Evolutionary conservation across 2,329 filamentous ascomycete genomes (phyloP), one percentile per base, ranked within the genome.

Genomic region (Trichoderma semiorbis): DNA sequence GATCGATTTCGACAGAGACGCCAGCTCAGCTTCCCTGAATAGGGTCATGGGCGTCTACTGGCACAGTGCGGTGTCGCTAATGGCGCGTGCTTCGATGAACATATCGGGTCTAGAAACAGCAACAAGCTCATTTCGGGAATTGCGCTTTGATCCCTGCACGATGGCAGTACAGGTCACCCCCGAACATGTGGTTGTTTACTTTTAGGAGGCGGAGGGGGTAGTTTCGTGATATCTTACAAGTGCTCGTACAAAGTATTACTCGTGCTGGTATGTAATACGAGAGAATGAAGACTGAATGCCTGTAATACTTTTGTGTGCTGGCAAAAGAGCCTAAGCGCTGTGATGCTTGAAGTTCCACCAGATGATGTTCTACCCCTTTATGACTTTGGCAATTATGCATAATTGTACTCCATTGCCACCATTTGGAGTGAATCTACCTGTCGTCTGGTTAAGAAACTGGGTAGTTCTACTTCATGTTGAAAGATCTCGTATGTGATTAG

Each of bases 111-210:
- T 66, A 39, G 50, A n/a, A 43, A 30, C n/a, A 67, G 64, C 50
- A 58, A 43, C 64, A 58, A 58, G 50, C 64, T 67, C 64, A 67
- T 67, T 67, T 67, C 64, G 64, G 50, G 64, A 32, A 32, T 53
- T 57, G 55, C 53, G n/a, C 34, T 53, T 26, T 43, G 53, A 57
- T 58, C 64, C 64, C 53, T 57, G 61, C 39, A 43, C n/a, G 32
- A n/a, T 34, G 21, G 58, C 58, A 50, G 43, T 50, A 50, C 43
- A 50, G n/a, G 43, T 50, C 18, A 21, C 43, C 55, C 55, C 55
- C 55, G 55, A 34, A 32, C 55, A 60, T 64, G 61, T n/a, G 63
- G 21, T 36, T 57, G 63, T 57, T 53, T 55, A 66, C 30, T 28
- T 65, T 65, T 53, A 39, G 64, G 63, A 57, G 63, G 30, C 34